Evolutionary conservation across 1,284 basidiomycete genomes (phyloP).

Genomic region (Rhodotorula sp.): DNA sequence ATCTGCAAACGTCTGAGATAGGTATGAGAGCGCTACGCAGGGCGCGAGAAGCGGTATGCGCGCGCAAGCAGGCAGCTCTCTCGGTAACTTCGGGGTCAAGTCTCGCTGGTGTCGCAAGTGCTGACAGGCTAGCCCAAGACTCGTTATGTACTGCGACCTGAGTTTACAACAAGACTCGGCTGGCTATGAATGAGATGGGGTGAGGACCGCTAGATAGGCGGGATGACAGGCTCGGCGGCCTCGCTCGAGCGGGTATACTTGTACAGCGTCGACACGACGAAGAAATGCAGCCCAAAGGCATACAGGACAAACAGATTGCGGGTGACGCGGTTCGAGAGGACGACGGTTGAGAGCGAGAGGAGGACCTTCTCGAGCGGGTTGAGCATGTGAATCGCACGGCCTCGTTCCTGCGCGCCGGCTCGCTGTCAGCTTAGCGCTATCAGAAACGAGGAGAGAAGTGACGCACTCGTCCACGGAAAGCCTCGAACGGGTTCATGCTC

Average conservation of each 20-base stretch:
- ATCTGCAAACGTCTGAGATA: no score
- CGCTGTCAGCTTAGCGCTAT: not conserved
- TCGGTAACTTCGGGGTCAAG: no score
- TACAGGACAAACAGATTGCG: slow-evolving; percentile 76
- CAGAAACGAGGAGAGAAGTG: slow-evolving; percentile 7
- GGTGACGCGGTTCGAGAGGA: slow-evolving; percentile 76
- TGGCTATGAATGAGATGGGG: no score
- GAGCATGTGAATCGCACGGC: slow-evolving; percentile 82
- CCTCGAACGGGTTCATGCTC: slow-evolving; percentile 95
- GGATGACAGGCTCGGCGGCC: slow-evolving; percentile 10
- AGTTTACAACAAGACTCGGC: not conserved
- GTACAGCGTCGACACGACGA: slow-evolving; percentile 76
- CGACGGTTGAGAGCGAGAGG: slow-evolving; percentile 76
- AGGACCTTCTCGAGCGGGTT: slow-evolving; percentile 89
- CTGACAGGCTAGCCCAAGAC: no score
- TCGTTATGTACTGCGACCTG: not conserved
- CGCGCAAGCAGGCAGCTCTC: no score
- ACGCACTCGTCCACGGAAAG: slow-evolving; percentile 87
- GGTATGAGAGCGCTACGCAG: no score
- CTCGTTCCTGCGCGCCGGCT: slow-evolving; percentile 71
- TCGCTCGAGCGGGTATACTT: slow-evolving; percentile 9
- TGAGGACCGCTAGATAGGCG: slow-evolving; percentile 3
- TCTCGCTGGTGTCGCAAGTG: no score
- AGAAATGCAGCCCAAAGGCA: slow-evolving; percentile 70
- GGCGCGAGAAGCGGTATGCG: no score